A percentile compares a stretch with the other conserved stretches of the same genome.
Evolutionary conservation across 2,329 filamentous ascomycete genomes (phyloP).

Genomic region (Microsporum audouinii): DNA sequence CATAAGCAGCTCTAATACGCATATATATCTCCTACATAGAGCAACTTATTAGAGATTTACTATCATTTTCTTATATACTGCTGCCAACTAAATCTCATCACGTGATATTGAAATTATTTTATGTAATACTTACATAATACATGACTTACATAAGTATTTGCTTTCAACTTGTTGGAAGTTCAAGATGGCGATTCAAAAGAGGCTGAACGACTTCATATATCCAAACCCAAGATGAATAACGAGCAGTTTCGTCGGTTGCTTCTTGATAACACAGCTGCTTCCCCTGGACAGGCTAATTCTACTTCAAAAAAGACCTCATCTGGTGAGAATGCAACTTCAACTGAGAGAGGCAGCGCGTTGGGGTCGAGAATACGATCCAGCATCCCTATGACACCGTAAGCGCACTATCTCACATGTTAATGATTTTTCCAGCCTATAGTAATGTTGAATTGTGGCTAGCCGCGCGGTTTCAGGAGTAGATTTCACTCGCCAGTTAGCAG

Average conservation of each 20-base stretch:
- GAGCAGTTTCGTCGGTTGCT: constrained; percentile 80
- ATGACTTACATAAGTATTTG: no score
- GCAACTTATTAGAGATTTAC: no score
- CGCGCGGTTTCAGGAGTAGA: constrained; percentile 57
- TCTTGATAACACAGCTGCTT: constrained; percentile 40
- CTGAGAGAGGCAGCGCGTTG: constrained; percentile 43
- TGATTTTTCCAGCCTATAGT: background rate
- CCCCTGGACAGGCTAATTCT: constrained; percentile 22
- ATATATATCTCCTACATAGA: no score
- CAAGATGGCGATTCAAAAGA: no score
- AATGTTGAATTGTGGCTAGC: constrained; percentile 29
- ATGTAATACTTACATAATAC: no score
- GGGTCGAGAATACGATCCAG: constrained; percentile 68
- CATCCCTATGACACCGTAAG: constrained; percentile 90
- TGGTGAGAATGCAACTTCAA: constrained; percentile 34
- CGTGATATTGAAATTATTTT: no score
- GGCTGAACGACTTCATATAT: background rate
- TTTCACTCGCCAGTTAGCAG: constrained; percentile 75
- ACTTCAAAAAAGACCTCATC: constrained; percentile 12
- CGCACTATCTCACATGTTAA: constrained; percentile 13
- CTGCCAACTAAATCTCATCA: no score
- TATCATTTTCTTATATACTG: no score
- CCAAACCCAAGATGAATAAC: constrained; percentile 64
- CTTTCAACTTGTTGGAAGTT: no score
- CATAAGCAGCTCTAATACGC: no score